phyloP scores from a whole-genome alignment of 148 eudicot genomes.

The Rhododendron mucronatum region DNA sequence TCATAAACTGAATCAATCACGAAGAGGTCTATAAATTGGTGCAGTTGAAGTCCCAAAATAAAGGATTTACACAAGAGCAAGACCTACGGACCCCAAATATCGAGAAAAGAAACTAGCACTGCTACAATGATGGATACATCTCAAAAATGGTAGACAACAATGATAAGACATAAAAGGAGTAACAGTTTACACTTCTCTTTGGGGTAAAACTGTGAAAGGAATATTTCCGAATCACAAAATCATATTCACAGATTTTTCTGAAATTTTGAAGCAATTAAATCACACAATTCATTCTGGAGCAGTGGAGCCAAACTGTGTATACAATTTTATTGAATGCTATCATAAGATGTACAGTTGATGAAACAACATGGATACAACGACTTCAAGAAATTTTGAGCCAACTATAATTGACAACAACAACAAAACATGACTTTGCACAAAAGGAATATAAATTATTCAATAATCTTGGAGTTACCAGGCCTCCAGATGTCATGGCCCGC shows the following conservation, averaged over 20 bases:
- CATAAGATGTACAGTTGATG: neutral
- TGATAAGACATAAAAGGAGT: neutral
- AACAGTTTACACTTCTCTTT: neutral
- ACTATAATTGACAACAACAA: neutral
- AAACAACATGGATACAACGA: neutral
- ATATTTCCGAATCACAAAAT: neutral
- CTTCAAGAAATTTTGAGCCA: neutral
- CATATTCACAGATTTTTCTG: neutral
- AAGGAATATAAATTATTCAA: neutral
- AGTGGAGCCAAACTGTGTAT: neutral
- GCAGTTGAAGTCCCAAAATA: neutral
- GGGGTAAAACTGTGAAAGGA: neutral
- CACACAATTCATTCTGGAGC: neutral
- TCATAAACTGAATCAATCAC: neutral
- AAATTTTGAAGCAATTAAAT: neutral
- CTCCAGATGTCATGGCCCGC: neutral
- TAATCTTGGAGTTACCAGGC: conserved; percentile 6
- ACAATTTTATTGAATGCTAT: neutral
- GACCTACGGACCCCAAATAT: neutral
- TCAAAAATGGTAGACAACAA: neutral
- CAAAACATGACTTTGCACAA: neutral
- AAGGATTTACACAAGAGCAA: neutral
- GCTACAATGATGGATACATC: neutral
- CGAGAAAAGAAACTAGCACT: neutral
- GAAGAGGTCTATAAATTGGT: neutral